Percentiles rank a stretch among this genome's conserved stretches.
phyloP scores from a whole-genome alignment of 2,329 filamentous ascomycete species.

The Penicillium crustosum region DNA sequence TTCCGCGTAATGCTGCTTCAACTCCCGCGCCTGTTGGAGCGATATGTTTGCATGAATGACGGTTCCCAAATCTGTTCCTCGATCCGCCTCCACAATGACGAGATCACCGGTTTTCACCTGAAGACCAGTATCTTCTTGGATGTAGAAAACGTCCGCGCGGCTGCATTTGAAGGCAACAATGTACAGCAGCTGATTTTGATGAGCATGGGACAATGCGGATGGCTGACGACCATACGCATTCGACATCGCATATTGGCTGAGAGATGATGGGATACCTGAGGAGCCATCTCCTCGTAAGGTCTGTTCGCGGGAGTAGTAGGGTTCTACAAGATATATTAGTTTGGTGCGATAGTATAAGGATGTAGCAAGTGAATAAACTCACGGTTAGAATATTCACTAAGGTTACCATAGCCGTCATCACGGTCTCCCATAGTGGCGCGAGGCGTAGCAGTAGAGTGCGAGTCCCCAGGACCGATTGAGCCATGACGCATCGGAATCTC shows the following conservation, averaged over 20 bases:
- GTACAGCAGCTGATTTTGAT: slow-evolving; percentile 54
- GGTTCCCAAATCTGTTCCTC: slow-evolving; percentile 91
- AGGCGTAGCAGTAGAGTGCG: slow-evolving; percentile 26
- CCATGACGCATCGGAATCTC: slow-evolving; percentile 50
- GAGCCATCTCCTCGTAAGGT: slow-evolving; percentile 38
- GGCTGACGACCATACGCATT: slow-evolving; percentile 41
- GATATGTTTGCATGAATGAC: slow-evolving; percentile 86
- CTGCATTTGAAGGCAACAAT: slow-evolving; percentile 97
- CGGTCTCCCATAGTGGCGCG: slow-evolving; percentile 38
- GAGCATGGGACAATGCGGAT: slow-evolving; percentile 36
- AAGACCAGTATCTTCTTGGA: slow-evolving; percentile 90
- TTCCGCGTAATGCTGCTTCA: slow-evolving; percentile 88
- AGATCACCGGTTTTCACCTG: slow-evolving; percentile 88
- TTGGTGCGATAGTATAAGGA: slow-evolving; percentile 31
- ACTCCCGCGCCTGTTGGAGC: slow-evolving; percentile 80
- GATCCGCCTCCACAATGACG: slow-evolving; percentile 96
- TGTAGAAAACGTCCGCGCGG: slow-evolving; percentile 92
- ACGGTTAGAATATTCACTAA: slow-evolving; percentile 38
- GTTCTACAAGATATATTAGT: slow-evolving; percentile 43
- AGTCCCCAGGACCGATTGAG: slow-evolving; percentile 38
- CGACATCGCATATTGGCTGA: slow-evolving; percentile 44
- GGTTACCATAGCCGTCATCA: slow-evolving; percentile 39
- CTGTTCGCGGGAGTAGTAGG: slow-evolving; percentile 46
- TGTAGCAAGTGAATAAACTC: slow-evolving; percentile 38
- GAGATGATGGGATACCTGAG: slow-evolving; percentile 36